These are phyloP conservation scores for Bifiguratus adelaidae DNA, from an alignment of 192 early-diverging fungal genomes.

Conservation along the genomic window DNA sequence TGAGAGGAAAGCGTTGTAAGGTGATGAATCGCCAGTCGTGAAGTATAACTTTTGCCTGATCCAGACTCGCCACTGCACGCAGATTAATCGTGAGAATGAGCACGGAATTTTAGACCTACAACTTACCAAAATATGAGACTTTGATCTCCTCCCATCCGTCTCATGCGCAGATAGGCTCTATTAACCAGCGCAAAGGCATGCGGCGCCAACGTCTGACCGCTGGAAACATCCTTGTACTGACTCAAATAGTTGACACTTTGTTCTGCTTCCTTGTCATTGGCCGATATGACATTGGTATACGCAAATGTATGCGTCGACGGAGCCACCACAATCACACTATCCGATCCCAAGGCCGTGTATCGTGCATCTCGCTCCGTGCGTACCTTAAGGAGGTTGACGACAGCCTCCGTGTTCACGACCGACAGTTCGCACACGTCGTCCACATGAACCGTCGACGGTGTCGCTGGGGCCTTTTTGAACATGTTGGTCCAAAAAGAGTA, in stretches of 20 bases:
- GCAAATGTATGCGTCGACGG: background rate
- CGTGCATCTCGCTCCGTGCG: background rate
- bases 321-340: too few species aligned
- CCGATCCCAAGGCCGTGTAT: too few species aligned
- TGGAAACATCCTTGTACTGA: constrained; percentile 50
- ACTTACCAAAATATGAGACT: constrained; percentile 18
- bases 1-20: constrained; percentile 57
- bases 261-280: constrained; percentile 1
- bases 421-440: background rate
- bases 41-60: constrained; percentile 79
- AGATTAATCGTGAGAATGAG: background rate
- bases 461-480: background rate
- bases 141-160: constrained; percentile 57
- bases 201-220: constrained; percentile 22
- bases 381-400: background rate
- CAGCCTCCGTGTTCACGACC: background rate
- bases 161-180: constrained; percentile 72
- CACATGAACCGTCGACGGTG: background rate
- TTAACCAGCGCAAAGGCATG: constrained; percentile 70
- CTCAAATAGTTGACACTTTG: constrained; percentile 54
- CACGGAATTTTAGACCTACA: constrained; percentile 1
- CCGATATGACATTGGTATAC: background rate
- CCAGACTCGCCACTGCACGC: constrained; percentile 71
- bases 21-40: constrained; percentile 51
- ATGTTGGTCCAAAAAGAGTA: too few species aligned